These are phyloP conservation scores for Cyclanthera cordifolia DNA, from an alignment of 306 rosid species.

Conservation along the genomic window DNA sequence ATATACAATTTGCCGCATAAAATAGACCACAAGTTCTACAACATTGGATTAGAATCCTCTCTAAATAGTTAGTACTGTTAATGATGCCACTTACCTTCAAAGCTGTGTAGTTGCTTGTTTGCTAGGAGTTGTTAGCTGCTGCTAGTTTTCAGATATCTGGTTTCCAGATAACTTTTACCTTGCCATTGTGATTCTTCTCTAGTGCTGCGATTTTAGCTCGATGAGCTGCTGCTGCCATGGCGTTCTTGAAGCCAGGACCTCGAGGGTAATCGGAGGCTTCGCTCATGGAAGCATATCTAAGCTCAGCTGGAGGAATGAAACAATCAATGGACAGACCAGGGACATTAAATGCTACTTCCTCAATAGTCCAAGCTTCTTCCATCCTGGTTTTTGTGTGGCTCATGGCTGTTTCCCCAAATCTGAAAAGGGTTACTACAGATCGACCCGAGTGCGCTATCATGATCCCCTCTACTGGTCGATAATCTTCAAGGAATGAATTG, in stretches of 20 bases:
- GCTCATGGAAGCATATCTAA: slow-evolving; percentile 79
- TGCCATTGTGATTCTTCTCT: slow-evolving; percentile 46
- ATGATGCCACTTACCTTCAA: slow-evolving; percentile 6
- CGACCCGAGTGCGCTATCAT: slow-evolving; percentile 95
- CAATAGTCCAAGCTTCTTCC: slow-evolving; percentile 99
- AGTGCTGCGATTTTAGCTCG: slow-evolving; percentile 56
- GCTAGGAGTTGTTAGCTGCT: slow-evolving; percentile 11
- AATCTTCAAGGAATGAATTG: slow-evolving; percentile 86
- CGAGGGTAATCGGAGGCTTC: slow-evolving; percentile 69
- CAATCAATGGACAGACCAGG: slow-evolving; percentile 92
- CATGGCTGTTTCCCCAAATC: slow-evolving; percentile 98
- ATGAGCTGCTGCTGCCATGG: slow-evolving; percentile 24
- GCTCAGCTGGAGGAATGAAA: slow-evolving; percentile 93
- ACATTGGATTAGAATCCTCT: slow-evolving; percentile 6
- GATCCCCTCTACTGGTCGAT: slow-evolving; percentile 77
- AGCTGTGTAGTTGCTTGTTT: background rate
- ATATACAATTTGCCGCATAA: slow-evolving; percentile 5
- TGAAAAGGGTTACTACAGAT: slow-evolving; percentile 90
- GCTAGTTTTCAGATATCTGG: slow-evolving; percentile 44
- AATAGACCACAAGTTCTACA: slow-evolving; percentile 11
- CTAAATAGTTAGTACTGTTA: slow-evolving; percentile 8
- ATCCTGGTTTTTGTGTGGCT: slow-evolving; percentile 94
- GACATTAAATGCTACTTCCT: slow-evolving; percentile 92
- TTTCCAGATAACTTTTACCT: slow-evolving; percentile 48
- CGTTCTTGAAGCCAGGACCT: slow-evolving; percentile 44